Evolutionary conservation across 148 eudicot genomes (phyloP).

Genomic region (Cornus controversa): DNA sequence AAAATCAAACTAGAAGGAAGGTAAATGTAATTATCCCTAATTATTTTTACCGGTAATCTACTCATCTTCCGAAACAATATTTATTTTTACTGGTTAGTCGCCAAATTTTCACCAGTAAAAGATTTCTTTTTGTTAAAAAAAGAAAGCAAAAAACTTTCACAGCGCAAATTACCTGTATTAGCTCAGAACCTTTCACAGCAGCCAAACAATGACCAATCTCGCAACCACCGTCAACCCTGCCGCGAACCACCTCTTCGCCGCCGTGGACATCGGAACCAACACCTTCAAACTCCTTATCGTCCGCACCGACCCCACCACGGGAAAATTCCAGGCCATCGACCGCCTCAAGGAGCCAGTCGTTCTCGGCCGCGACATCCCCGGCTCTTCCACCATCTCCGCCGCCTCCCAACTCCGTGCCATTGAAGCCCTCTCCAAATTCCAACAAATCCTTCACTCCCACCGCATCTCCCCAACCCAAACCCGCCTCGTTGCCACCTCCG

Average conservation of each 20-base stretch:
- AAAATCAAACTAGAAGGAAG: too few species aligned
- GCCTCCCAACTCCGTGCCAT: slow-evolving; percentile 38
- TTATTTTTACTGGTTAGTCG: too few species aligned
- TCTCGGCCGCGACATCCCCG: slow-evolving; percentile 32
- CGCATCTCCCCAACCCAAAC: slow-evolving; percentile 24
- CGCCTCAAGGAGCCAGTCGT: slow-evolving; percentile 41
- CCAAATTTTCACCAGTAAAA: too few species aligned
- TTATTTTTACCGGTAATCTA: too few species aligned
- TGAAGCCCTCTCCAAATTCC: slow-evolving; percentile 40
- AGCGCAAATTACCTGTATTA: too few species aligned
- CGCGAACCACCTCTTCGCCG: slow-evolving; percentile 48
- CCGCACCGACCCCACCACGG: slow-evolving; percentile 36
- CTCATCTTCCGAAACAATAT: too few species aligned
- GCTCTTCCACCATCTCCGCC: slow-evolving; percentile 27
- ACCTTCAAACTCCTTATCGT: slow-evolving; percentile 64
- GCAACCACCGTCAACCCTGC: slow-evolving; percentile 13
- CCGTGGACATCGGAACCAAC: slow-evolving; percentile 73
- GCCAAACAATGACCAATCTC: slow-evolving; percentile 15
- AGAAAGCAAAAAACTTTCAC: too few species aligned
- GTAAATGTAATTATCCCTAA: too few species aligned
- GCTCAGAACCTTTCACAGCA: neutral
- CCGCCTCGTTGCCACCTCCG: slow-evolving; percentile 69
- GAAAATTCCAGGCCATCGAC: slow-evolving; percentile 45
- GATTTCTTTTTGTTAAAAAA: too few species aligned
- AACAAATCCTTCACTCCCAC: slow-evolving; percentile 27